Conservation (phyloP, 2,329 filamentous ascomycete species). For the Boeremia exigua region DNA sequence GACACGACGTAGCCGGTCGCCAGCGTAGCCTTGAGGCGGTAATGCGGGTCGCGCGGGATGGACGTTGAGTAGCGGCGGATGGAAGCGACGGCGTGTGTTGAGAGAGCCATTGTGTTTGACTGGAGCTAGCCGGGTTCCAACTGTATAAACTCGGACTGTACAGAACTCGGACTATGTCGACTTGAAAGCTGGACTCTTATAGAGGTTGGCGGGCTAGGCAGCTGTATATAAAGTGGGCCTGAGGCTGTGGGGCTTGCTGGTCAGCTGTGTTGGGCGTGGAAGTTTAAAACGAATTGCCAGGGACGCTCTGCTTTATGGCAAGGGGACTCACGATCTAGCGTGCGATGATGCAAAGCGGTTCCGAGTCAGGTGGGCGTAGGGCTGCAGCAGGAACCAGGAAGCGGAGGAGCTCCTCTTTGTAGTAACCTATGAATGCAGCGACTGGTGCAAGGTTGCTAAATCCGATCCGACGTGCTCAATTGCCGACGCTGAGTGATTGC, state of each 20-base stretch:
- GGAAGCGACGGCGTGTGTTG: slow-evolving; percentile 39
- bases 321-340: slow-evolving; percentile 4
- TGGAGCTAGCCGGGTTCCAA: no score
- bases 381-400: neutral
- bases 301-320: slow-evolving; percentile 4
- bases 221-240: neutral
- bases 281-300: neutral
- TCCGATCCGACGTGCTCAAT: neutral
- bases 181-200: no score
- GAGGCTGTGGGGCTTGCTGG: neutral
- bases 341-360: slow-evolving; percentile 12
- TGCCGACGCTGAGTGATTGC: neutral
- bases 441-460: neutral
- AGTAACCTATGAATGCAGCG: no score
- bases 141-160: no score
- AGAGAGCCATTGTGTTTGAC: slow-evolving; percentile 33
- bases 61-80: slow-evolving; percentile 47
- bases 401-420: slow-evolving; percentile 6
- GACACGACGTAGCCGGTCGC: slow-evolving; percentile 48
- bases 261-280: neutral
- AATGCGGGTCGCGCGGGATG: slow-evolving; percentile 44
- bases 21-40: slow-evolving; percentile 43
- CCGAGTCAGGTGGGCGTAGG: slow-evolving; percentile 5
- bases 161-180: neutral
- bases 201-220: neutral